phyloP scores from a whole-genome alignment of 495 filamentous ascomycete species.

The Penicillium angulare region DNA sequence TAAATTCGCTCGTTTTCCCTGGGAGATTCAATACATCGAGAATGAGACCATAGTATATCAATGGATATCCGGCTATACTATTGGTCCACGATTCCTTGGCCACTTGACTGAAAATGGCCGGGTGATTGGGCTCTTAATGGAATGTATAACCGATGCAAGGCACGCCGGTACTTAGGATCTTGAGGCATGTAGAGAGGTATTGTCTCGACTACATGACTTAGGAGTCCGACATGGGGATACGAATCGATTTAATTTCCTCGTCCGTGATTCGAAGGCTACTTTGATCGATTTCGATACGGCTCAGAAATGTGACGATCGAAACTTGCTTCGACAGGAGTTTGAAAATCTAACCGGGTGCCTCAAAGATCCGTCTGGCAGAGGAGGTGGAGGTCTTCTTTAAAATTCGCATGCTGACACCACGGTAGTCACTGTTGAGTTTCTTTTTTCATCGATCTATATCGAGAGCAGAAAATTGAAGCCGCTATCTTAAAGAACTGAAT shows the following conservation, averaged over 20 bases:
- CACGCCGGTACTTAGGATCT: slow-evolving; percentile 30
- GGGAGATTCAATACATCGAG: slow-evolving; percentile 39
- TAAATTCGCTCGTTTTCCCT: slow-evolving; percentile 42
- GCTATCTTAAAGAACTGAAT: too few relatives aligned
- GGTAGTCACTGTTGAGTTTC: too few relatives aligned
- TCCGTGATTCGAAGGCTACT: slow-evolving; percentile 22
- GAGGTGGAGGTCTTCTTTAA: slow-evolving; percentile 4
- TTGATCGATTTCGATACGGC: slow-evolving; percentile 37
- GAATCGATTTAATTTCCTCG: slow-evolving; percentile 47
- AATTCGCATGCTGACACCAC: neutral
- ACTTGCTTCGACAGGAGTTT: slow-evolving; percentile 7
- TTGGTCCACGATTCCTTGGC: slow-evolving; percentile 42
- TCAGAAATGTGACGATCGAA: slow-evolving; percentile 5
- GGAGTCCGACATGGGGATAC: slow-evolving; percentile 43
- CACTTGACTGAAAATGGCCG: slow-evolving; percentile 43
- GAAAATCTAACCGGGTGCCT: slow-evolving; percentile 3
- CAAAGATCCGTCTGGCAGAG: slow-evolving; percentile 7
- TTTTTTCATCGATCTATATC: too few relatives aligned
- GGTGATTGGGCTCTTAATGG: slow-evolving; percentile 47
- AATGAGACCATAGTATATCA: slow-evolving; percentile 41
- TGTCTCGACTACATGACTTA: slow-evolving; percentile 34
- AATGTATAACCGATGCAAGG: slow-evolving; percentile 27
- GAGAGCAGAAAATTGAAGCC: too few relatives aligned
- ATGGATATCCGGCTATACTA: slow-evolving; percentile 34
- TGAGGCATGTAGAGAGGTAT: slow-evolving; percentile 19